Evolutionary conservation across 768 basidiomycete species (phyloP), one percentile per base, ranked within the genome.

Genomic region (Fistulinella prunicolor): DNA sequence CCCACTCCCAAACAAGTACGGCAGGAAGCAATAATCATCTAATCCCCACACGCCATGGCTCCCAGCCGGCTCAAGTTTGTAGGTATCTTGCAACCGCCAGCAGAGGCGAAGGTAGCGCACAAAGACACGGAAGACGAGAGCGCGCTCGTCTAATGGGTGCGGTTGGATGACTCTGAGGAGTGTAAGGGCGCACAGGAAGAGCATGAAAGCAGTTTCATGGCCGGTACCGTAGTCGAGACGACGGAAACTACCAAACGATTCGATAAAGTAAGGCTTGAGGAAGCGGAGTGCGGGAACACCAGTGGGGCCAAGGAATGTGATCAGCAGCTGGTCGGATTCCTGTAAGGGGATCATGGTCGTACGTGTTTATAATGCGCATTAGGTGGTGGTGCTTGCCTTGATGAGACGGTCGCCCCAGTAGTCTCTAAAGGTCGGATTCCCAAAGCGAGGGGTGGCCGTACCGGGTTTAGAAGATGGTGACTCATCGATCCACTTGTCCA

Each of bases 21-120:
- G 83, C 37, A 97, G 76, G 68, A 95, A 94, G 43, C 76, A 79
- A 45, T 86, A 95, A 64, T 96, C 94, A 60, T 97, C 94, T 30
- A 98, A 70, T 2, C 94, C 96, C 96, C 95, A 99, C 1, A 97
- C 95, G 4, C 96, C 96, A 63, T 97, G 94, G 53, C 90, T 94
- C 8, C 96, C 96, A 3, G 96, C 96, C 6, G 94, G 94, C 67
- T 97, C 95, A 9, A 99, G 81, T 41, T 76, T 81, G 65, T 97
- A 99, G 26, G 81, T 78, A 53, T 93, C 89, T 64, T 97, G 94
- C 14, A 97, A 74, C 47, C 77, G 78, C 82, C 90, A 94, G 53
- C 86, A 89, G 28, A 97, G 75, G 28, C 76, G 75, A 36, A 94
- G 70, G 64, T 99, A 99, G 37, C 86, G 81, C 22, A 79, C 62